Conservation (phyloP, 257 asterid species). For the Henckelia pumila region DNA sequence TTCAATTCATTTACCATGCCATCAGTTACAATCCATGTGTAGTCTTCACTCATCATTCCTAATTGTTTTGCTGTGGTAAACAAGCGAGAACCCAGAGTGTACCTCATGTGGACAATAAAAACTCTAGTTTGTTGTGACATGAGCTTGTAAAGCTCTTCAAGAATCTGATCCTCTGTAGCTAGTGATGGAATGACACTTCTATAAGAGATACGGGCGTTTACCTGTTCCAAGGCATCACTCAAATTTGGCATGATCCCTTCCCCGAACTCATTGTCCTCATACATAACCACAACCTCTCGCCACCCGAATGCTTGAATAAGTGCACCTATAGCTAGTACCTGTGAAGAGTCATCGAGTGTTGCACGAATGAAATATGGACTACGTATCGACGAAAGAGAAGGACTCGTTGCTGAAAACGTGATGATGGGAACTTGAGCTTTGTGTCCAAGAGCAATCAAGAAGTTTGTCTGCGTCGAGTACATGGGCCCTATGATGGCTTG, state of each 20-base stretch:
- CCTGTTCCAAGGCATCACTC: conserved; percentile 24
- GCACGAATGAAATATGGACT: conserved; percentile 34
- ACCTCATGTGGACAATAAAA: conserved; percentile 30
- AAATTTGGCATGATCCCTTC: conserved; percentile 32
- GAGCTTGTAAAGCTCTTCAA: conserved; percentile 24
- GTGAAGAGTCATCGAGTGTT: conserved; percentile 27
- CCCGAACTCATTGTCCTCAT: conserved; percentile 30
- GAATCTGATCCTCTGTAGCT: conserved; percentile 24
- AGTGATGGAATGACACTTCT: conserved; percentile 25
- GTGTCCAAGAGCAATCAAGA: conserved; percentile 27
- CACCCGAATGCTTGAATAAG: conserved; percentile 29
- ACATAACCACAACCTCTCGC: conserved; percentile 30
- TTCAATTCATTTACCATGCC: conserved; percentile 18
- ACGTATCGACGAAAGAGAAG: conserved; percentile 25
- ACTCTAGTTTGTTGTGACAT: conserved; percentile 38
- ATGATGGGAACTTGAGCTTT: conserved; percentile 36
- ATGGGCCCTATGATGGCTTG: conserved; percentile 37
- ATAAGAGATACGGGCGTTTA: conserved; percentile 24
- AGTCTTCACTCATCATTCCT: conserved; percentile 31
- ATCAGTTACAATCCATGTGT: conserved; percentile 32
- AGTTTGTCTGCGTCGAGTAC: conserved; percentile 37
- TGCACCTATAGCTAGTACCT: conserved; percentile 24
- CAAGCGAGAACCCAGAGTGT: conserved; percentile 21
- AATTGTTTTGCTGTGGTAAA: conserved; percentile 17
- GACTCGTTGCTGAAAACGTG: conserved; percentile 39